Conservation (phyloP, 1,139 yeast genomes). For the Yamadazyma oceani region DNA sequence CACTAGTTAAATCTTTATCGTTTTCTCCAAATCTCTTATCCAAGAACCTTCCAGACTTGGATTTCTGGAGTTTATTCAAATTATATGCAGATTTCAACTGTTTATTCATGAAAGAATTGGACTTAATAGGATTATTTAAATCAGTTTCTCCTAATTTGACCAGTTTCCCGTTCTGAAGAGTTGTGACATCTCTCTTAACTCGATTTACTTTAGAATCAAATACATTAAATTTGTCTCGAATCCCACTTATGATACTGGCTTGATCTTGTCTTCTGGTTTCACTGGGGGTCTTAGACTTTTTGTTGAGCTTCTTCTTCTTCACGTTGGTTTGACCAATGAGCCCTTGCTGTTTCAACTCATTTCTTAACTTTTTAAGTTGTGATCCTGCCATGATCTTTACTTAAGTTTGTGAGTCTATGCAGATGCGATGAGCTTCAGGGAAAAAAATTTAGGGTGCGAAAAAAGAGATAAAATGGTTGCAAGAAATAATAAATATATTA, state of each 20-base stretch:
- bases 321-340: conserved; percentile 77
- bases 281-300: conserved; percentile 54
- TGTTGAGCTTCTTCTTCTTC: conserved; percentile 52
- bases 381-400: conserved; percentile 77
- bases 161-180: conserved; percentile 51
- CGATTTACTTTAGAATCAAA: conserved; percentile 78
- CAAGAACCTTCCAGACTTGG: conserved; percentile 73
- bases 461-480: background rate
- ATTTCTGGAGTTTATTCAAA: conserved; percentile 56
- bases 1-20: conserved; percentile 67
- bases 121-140: conserved; percentile 36
- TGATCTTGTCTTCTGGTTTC: conserved; percentile 71
- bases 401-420: background rate
- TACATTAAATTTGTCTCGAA: conserved; percentile 84
- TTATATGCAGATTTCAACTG: conserved; percentile 69
- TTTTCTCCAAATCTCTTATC: conserved; percentile 95
- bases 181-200: conserved; percentile 64
- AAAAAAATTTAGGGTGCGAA: background rate
- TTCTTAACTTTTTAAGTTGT: conserved; percentile 80
- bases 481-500: background rate
- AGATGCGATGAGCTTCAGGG: conserved; percentile 2
- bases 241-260: conserved; percentile 53
- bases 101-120: conserved; percentile 78
- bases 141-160: conserved; percentile 58
- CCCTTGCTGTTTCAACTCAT: conserved; percentile 73